These are phyloP conservation scores for Phytophthora nicotianae DNA, from an alignment of 352 stramenopile species.

Conservation along the genomic window DNA sequence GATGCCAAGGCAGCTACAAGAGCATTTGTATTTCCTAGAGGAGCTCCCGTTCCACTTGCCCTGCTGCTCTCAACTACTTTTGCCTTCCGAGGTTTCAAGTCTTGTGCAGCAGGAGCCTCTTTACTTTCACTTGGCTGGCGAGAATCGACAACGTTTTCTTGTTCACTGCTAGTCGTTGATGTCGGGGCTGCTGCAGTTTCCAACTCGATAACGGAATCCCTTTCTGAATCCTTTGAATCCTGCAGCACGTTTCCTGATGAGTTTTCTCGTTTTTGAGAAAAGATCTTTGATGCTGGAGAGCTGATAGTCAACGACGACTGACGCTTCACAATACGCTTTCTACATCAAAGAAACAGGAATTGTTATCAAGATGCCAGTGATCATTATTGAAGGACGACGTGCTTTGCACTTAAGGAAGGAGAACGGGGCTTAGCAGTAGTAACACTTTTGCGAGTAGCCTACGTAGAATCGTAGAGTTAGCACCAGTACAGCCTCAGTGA, in stretches of 20 bases:
- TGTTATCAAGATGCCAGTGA: not conserved
- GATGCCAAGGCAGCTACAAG: slow-evolving; percentile 28
- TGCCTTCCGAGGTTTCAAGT: slow-evolving; percentile 5
- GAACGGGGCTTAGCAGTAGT: slow-evolving; percentile 32
- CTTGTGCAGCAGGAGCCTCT: slow-evolving; percentile 2
- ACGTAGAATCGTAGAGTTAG: not conserved
- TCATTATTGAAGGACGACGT: not conserved
- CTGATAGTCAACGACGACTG: slow-evolving; percentile 28
- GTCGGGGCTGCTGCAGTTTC: not conserved
- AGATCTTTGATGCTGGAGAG: slow-evolving; percentile 23
- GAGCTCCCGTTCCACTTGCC: slow-evolving; percentile 7
- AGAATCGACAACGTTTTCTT: not conserved
- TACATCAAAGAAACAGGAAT: slow-evolving; percentile 6
- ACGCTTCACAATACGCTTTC: slow-evolving; percentile 32
- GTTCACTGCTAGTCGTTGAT: not conserved
- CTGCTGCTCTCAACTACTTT: slow-evolving; percentile 14
- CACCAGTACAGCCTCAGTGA: not conserved
- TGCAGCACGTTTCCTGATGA: slow-evolving; percentile 5
- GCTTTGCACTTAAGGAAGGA: slow-evolving; percentile 29
- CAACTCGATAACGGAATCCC: slow-evolving; percentile 9
- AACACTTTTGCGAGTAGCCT: slow-evolving; percentile 21
- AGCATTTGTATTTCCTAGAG: slow-evolving; percentile 19
- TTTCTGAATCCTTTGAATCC: slow-evolving; percentile 6
- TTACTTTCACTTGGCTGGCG: not conserved
- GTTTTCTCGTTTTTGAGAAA: slow-evolving; percentile 17